These are phyloP conservation scores for Phyllosticta citribraziliensis DNA, from an alignment of 2,329 filamentous ascomycete genomes.

Conservation along the genomic window DNA sequence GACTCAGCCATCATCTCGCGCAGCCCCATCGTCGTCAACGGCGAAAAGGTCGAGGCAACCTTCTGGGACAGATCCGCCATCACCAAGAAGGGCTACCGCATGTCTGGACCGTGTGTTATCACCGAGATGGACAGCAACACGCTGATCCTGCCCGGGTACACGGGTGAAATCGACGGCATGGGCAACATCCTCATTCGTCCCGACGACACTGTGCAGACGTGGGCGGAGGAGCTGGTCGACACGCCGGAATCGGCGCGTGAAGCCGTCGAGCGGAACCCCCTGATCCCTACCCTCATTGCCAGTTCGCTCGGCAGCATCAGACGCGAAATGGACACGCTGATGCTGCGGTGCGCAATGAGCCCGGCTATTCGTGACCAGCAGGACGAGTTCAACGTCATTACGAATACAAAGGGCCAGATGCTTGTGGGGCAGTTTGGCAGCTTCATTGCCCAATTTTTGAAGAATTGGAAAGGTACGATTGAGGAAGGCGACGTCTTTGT, in stretches of 20 bases:
- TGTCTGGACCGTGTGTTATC: constrained; percentile 38
- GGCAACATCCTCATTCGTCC: constrained; percentile 42
- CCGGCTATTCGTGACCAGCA: constrained; percentile 43
- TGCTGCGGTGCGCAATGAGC: constrained; percentile 43
- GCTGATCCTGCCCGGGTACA: constrained; percentile 38
- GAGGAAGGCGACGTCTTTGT: constrained; percentile 43
- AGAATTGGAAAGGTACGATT: constrained; percentile 37
- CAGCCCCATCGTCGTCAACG: constrained; percentile 32
- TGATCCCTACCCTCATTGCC: constrained; percentile 36
- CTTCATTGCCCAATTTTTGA: constrained; percentile 40
- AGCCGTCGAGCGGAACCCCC: constrained; percentile 30
- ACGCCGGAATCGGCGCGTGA: constrained; percentile 29
- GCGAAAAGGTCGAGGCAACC: constrained; percentile 30
- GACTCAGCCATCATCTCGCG: constrained; percentile 28
- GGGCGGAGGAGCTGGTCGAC: constrained; percentile 20
- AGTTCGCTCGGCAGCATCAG: constrained; percentile 38
- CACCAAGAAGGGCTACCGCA: constrained; percentile 30
- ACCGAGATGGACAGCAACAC: constrained; percentile 45
- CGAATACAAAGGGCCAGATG: constrained; percentile 40
- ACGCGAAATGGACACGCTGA: constrained; percentile 42
- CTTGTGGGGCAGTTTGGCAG: constrained; percentile 43
- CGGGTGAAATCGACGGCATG: constrained; percentile 37
- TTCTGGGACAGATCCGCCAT: constrained; percentile 37
- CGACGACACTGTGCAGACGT: constrained; percentile 15
- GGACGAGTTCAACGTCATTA: constrained; percentile 46